Evolutionary conservation across 1,139 yeast genomes (phyloP), one percentile per base, ranked within the genome.

Genomic region (Candida tropicalis): DNA sequence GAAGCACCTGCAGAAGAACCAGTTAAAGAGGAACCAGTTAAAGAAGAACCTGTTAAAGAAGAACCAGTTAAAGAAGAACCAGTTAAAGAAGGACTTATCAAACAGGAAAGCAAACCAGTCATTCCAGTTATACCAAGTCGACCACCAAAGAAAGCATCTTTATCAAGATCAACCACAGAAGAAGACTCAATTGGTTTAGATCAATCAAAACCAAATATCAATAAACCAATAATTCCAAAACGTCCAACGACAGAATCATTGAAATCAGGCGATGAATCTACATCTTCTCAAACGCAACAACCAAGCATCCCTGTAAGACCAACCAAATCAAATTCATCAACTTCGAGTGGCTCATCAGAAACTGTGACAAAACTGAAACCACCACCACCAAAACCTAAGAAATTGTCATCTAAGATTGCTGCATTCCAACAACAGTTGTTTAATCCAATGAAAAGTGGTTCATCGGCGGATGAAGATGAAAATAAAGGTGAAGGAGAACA

Each of bases 341-440:
- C 40, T 15, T 44, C 23, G n/a, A n/a, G n/a, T n/a, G n/a, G n/a
- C 20, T 18, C 44, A 23, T 43, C 10, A 27, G 38, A 35, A 16
- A 29, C 44, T 17, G 35, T 32, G 2, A 20, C 40, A 4, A 55
- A 52, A 39, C 52, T 62, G 5, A 71, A 62, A 52, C 70, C 69
- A 0, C 85, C 87, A 10, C 90, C 90, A 3, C 83, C 82, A 24
- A 82, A 81, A 28, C 91, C 91, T 2, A 84, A 84, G 56, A 85
- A 85, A 51, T 81, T 87, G 17, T 84, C 91, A 0, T 82, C 89
- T 0, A 84, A 76, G 51, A 86, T 86, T 48, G 90, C 91, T 1
- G 90, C 90, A 0, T 85, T 86, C 58, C 95, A 85, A 56, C 85
- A 84, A 55, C 53, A 50, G 38, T 40, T 50, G n/a, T 50, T 48